These are phyloP conservation scores for Mycena rebaudengoi DNA, from an alignment of 768 basidiomycete species.

Conservation along the genomic window DNA sequence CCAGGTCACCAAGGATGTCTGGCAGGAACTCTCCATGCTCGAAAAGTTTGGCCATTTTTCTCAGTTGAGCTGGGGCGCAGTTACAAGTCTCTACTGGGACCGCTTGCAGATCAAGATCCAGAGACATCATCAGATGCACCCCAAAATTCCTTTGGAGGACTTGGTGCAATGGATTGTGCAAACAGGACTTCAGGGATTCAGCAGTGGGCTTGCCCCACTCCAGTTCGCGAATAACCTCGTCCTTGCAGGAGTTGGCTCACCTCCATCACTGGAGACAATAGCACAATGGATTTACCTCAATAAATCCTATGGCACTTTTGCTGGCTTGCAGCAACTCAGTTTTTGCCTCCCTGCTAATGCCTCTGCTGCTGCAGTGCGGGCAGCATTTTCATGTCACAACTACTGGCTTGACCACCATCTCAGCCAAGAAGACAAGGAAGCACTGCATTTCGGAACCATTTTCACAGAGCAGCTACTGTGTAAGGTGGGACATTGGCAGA, in stretches of 20 bases:
- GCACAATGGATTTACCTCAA: conserved; percentile 22
- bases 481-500: conserved; percentile 20
- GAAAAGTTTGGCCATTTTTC: no score
- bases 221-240: conserved; percentile 28
- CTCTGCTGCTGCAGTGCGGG: not conserved
- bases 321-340: conserved; percentile 12
- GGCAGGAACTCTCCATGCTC: no score
- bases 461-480: conserved; percentile 27
- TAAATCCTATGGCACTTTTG: conserved; percentile 15
- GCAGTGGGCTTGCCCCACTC: conserved; percentile 15
- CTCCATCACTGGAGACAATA: not conserved
- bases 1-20: no score
- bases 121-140: not conserved
- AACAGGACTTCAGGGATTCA: not conserved
- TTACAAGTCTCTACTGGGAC: no score
- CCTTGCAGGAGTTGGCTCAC: conserved; percentile 5
- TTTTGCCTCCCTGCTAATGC: conserved; percentile 2
- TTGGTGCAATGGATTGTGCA: conserved; percentile 10
- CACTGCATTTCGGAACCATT: conserved; percentile 12
- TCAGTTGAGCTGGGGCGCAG: no score
- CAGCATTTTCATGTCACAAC: not conserved
- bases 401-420: conserved; percentile 6
- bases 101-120: conserved; percentile 15
- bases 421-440: not conserved
- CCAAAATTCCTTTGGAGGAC: not conserved